Percentiles rank a stretch among this genome's conserved stretches.
Conservation (phyloP, 305 asterid genomes). For the Rubia occidens region DNA sequence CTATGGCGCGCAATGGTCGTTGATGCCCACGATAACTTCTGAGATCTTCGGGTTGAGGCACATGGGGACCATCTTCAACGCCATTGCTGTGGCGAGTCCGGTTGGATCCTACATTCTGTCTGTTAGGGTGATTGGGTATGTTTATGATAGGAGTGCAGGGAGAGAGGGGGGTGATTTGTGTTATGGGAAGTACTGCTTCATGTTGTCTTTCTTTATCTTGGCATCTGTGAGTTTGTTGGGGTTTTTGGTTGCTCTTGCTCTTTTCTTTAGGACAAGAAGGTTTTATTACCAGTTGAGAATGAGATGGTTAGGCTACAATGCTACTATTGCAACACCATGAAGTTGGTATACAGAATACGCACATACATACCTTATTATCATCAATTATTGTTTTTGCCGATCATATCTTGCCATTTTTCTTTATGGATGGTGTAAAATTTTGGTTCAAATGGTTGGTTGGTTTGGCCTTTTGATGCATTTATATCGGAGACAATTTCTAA, state of each 20-base stretch:
- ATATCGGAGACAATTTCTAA: too few species aligned
- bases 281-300: conserved; percentile 30
- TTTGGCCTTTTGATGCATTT: too few species aligned
- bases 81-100: conserved; percentile 77
- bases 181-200: conserved; percentile 68
- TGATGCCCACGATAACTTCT: conserved; percentile 27
- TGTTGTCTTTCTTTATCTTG: conserved; percentile 63
- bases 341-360: too few species aligned
- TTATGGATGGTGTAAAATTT: too few species aligned
- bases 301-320: conserved; percentile 18
- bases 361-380: too few species aligned
- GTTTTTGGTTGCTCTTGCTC: conserved; percentile 45
- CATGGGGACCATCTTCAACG: conserved; percentile 84
- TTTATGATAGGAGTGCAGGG: conserved; percentile 45
- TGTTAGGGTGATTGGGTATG: conserved; percentile 69
- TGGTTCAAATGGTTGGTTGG: too few species aligned
- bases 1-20: conserved; percentile 28
- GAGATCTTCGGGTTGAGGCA: conserved; percentile 73
- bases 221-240: conserved; percentile 57
- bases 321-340: conserved; percentile 6
- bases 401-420: too few species aligned
- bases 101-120: conserved; percentile 75
- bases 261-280: conserved; percentile 45
- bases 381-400: too few species aligned
- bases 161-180: conserved; percentile 37